Evolutionary conservation across 2,329 filamentous ascomycete genomes (phyloP), one percentile per base, ranked within the genome.

Genomic region (Monilinia laxa): DNA sequence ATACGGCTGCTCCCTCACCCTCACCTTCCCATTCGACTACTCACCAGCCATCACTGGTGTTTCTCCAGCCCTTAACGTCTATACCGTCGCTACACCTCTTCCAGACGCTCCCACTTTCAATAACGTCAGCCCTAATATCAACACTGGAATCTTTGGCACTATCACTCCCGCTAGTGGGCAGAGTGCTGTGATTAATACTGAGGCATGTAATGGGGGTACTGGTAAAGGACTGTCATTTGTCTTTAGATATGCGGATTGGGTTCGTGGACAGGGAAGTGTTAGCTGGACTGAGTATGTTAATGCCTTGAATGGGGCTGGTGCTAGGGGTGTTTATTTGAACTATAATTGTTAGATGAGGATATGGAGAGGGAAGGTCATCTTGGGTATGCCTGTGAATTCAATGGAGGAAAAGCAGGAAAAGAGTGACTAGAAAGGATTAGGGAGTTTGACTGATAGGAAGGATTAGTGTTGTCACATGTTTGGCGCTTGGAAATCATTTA

Each of bases 201-300:
- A 62, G 31, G 20, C 45, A 3, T 69, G 68, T 38, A 57, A 57
- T 38, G 55, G 53, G 0, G 58, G 49, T 11, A 53, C 45, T 51
- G 65, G 65, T 3, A n/a, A 55, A n/a, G 57, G 63, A 53, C 57
- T 69, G 55, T 35, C 59, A 16, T 68, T 64, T 58, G 58, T 68
- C 31, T 56, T 68, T 5, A 53, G 35, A 45, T 69, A 69, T 45
- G 63, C 66, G 58, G 67, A 69, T 66, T 70, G 63, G 68, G 55
- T 70, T 23, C 52, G 42, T 28, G 49, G n/a, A 18, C 45, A 54
- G 11, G 62, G 51, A 23, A 64, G 58, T 55, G 65, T 71, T 14
- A 52, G 58, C 7, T 70, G 69, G 54, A 62, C n/a, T 6, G 59
- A 71, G n/a, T 66, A 66, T 62, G 28, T 66, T 38, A 65, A 68